A percentile compares a stretch with the other conserved stretches of the same genome.
phyloP scores from a whole-genome alignment of 257 asterid genomes.

The Ballota nigra region DNA sequence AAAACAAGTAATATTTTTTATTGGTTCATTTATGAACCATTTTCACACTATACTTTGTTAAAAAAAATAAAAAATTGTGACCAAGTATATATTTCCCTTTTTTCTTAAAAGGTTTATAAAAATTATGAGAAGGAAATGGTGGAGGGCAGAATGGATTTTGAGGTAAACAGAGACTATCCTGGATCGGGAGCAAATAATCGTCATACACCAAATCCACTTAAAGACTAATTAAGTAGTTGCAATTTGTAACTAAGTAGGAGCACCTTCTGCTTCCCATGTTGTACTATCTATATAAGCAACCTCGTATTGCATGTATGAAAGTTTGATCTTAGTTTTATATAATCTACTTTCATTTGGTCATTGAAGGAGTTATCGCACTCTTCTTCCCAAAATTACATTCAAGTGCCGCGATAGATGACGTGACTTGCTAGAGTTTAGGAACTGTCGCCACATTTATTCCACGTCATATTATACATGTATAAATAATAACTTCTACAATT shows the following conservation, averaged over 20 bases:
- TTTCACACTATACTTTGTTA: no score
- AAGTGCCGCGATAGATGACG: no score
- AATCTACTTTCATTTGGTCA: not conserved
- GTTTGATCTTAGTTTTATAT: not conserved
- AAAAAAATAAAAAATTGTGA: no score
- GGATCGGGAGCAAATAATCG: conserved; percentile 45
- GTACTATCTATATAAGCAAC: no score
- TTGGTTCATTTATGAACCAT: no score
- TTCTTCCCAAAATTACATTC: no score
- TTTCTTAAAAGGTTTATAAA: not conserved
- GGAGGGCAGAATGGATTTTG: conserved; percentile 33
- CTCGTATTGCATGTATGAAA: not conserved
- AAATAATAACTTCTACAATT: no score
- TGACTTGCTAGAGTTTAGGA: no score
- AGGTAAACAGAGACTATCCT: conserved; percentile 37
- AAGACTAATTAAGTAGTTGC: conserved; percentile 8
- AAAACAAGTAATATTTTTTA: no score
- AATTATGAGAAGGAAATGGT: not conserved
- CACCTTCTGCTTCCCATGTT: not conserved
- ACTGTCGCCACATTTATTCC: no score
- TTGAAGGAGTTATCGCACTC: not conserved
- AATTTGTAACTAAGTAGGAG: not conserved
- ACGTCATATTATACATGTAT: no score
- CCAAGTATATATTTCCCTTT: no score
- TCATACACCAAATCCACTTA: conserved; percentile 39